phyloP scores from a whole-genome alignment of 2,329 filamentous ascomycete genomes.

The Pyrenophora graminea region DNA sequence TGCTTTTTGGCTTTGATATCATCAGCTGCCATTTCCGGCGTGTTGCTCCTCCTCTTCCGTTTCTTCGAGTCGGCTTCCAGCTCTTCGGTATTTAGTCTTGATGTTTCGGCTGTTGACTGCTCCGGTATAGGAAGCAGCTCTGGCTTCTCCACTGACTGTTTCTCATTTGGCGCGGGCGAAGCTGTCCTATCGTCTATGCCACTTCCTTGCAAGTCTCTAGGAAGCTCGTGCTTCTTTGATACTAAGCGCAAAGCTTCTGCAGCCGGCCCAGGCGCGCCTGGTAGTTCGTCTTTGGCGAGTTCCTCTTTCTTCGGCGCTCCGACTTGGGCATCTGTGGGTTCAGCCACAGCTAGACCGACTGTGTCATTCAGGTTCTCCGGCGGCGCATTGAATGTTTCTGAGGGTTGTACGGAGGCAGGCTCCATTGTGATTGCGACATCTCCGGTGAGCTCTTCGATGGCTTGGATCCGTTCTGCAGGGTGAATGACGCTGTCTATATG shows the following conservation, averaged over 20 bases:
- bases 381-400: conserved; percentile 19
- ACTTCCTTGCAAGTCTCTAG: conserved; percentile 5
- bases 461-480: conserved; percentile 18
- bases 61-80: conserved; percentile 46
- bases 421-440: conserved; percentile 23
- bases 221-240: conserved; percentile 7
- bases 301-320: conserved; percentile 9
- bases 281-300: conserved; percentile 15
- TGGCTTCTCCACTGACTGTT: conserved; percentile 39
- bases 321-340: conserved; percentile 20
- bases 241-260: conserved; percentile 26
- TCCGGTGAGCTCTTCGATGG: conserved; percentile 20
- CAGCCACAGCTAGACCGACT: conserved; percentile 24
- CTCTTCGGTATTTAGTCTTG: conserved; percentile 44
- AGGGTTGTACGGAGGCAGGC: conserved; percentile 21
- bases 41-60: conserved; percentile 49
- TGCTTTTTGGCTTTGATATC: conserved; percentile 52
- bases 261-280: conserved; percentile 29
- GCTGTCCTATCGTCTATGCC: conserved; percentile 19
- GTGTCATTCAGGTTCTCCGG: conserved; percentile 22
- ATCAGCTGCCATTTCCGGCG: conserved; percentile 41
- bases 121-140: conserved; percentile 34
- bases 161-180: conserved; percentile 30
- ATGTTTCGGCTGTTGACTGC: conserved; percentile 36
- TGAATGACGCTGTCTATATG: conserved; percentile 28